Percentiles rank a stretch among this genome's conserved stretches.
Evolutionary conservation across 352 stramenopile species (phyloP).

Genomic region (Phytophthora sojae): DNA sequence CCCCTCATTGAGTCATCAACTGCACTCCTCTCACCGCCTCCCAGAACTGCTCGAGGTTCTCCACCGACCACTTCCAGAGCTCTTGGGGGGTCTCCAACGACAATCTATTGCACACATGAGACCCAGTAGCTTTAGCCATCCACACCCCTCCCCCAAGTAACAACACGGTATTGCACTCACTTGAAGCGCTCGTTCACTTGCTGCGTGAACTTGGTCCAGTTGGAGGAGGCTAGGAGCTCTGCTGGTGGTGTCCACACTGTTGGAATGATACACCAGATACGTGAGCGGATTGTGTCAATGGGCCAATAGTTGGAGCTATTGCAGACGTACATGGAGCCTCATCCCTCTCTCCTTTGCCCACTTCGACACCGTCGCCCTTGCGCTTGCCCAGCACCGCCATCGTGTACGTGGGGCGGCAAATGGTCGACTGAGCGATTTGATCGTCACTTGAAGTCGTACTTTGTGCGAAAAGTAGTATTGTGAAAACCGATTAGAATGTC

Average conservation of each 20-base stretch:
- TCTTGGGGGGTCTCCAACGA: slow-evolving; percentile 51
- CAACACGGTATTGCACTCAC: slow-evolving; percentile 31
- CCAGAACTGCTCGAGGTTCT: slow-evolving; percentile 75
- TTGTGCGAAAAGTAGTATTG: too few species aligned
- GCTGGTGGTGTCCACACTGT: slow-evolving; percentile 68
- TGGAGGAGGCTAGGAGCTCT: slow-evolving; percentile 54
- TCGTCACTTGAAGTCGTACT: too few species aligned
- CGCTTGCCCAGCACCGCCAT: slow-evolving; percentile 19
- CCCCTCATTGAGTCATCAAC: slow-evolving; percentile 2
- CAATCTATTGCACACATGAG: slow-evolving; percentile 31
- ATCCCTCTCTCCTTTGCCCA: neutral
- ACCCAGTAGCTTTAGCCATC: neutral
- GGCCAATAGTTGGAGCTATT: neutral
- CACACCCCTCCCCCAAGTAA: neutral
- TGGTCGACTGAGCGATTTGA: too few species aligned
- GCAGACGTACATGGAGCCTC: slow-evolving; percentile 2
- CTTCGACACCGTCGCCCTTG: slow-evolving; percentile 11
- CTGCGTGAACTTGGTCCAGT: slow-evolving; percentile 76
- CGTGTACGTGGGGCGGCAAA: neutral
- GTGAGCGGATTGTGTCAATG: neutral
- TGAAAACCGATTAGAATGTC: too few species aligned
- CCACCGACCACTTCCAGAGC: slow-evolving; percentile 79
- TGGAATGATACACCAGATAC: neutral
- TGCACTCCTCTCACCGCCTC: slow-evolving; percentile 32
- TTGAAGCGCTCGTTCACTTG: slow-evolving; percentile 64